Evolutionary conservation across 2,329 filamentous ascomycete species (phyloP), one percentile per base, ranked within the genome.

Genomic region (Aureobasidium sp.): DNA sequence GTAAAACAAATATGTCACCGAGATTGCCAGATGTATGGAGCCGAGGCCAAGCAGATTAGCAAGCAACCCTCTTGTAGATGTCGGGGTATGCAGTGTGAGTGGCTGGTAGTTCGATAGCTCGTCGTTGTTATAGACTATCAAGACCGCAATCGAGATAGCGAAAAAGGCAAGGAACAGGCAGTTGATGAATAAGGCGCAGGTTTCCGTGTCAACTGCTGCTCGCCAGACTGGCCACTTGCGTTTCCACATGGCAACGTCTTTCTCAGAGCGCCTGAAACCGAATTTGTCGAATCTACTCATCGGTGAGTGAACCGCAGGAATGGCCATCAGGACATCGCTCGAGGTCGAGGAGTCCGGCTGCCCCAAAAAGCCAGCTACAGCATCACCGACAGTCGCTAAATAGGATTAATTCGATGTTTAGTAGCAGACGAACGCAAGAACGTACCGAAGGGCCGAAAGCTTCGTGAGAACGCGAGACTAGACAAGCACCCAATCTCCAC

Each of bases 191-290:
- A 57, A 29, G 3, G 53, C n/a, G 14, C 53, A 57, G 8, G 41
- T 47, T 22, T 57, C 53, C 5, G 53, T 57, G 20, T 57, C 53
- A n/a, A 57, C 29, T 25, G 53, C 39, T 37, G 53, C 39, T n/a
- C 41, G 44, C 53, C 53, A 57, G n/a, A 57, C 42, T 37, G 53
- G 53, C 53, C 53, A 57, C 2, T 57, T 57, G 41, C 14, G 27
- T 22, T 20, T 41, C 53, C 53, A 57, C 1, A 37, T 25, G 9
- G 20, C 29, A 3, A 57, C 27, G 2, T 57, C 53, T 27, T 47
- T 57, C 6, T 57, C 53, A n/a, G 53, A 57, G 5, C 53, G 27
- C 9, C 41, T 41, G 31, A 57, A 45, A 15, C 53, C 53, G 17
- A 57, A 57, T 11, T 57, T 47, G 31, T 57, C 53, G 5, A 45